Conservation (phyloP, 805 yeast species). For the Ogataea polymorpha region DNA sequence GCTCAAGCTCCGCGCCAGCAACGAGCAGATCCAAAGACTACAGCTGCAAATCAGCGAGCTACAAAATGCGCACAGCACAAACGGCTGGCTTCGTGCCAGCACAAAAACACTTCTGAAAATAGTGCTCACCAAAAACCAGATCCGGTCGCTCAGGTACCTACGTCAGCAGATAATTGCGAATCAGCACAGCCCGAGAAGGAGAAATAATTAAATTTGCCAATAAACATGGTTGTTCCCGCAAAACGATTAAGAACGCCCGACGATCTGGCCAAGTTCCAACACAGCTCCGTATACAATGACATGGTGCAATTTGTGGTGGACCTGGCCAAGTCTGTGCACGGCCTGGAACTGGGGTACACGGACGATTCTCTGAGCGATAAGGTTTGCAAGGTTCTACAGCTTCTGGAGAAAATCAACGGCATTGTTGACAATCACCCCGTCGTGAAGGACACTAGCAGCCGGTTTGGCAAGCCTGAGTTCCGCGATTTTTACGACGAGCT, state of each 20-base stretch:
- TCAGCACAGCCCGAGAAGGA: slow-evolving; percentile 10
- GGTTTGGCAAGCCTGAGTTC: slow-evolving; percentile 93
- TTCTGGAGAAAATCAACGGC: slow-evolving; percentile 45
- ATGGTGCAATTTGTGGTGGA: slow-evolving; percentile 52
- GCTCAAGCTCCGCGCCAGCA: slow-evolving; percentile 3
- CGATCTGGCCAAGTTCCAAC: slow-evolving; percentile 63
- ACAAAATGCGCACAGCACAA: background rate
- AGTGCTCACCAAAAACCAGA: slow-evolving; percentile 10
- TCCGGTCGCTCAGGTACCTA: slow-evolving; percentile 4
- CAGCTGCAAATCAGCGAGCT: slow-evolving; percentile 1
- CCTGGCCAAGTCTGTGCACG: slow-evolving; percentile 60
- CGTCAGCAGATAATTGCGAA: background rate
- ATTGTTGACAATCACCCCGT: slow-evolving; percentile 65
- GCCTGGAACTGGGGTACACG: slow-evolving; percentile 28
- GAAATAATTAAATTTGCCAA: background rate
- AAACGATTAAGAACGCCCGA: slow-evolving; percentile 30
- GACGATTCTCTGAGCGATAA: slow-evolving; percentile 15
- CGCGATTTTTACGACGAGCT: slow-evolving; percentile 76
- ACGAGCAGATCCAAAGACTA: slow-evolving; percentile 7
- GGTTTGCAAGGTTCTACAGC: slow-evolving; percentile 31
- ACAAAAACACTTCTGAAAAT: slow-evolving; percentile 7
- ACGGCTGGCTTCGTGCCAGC: slow-evolving; percentile 4
- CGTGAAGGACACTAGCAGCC: slow-evolving; percentile 56
- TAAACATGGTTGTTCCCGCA: slow-evolving; percentile 16
- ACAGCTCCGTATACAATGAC: slow-evolving; percentile 46